phyloP scores from a whole-genome alignment of 2,329 filamentous ascomycete species.

The Colletotrichum zoysiae region DNA sequence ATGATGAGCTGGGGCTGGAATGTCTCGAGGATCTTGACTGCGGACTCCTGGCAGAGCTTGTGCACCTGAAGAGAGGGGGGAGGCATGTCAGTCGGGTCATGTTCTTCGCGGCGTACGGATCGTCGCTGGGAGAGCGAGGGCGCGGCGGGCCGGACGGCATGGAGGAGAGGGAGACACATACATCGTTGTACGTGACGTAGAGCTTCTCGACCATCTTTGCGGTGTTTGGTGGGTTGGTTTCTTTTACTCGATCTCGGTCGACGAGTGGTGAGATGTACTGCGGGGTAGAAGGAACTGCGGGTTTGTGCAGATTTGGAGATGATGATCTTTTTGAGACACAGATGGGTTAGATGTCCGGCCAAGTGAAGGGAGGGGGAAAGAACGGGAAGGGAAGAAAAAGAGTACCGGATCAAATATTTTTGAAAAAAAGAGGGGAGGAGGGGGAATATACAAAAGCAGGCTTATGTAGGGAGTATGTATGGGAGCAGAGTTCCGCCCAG shows the following conservation, averaged over 20 bases:
- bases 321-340: background rate
- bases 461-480: conserved; percentile 34
- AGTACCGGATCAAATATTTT: background rate
- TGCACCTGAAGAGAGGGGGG: conserved; percentile 75
- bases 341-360: background rate
- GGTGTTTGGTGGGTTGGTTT: conserved; percentile 27
- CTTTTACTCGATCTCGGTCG: conserved; percentile 5
- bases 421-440: background rate
- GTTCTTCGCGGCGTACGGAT: background rate
- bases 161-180: conserved; percentile 58
- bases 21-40: conserved; percentile 82
- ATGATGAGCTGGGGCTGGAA: conserved; percentile 98
- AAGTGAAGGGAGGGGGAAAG: background rate
- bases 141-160: background rate
- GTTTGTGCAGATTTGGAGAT: conserved; percentile 38
- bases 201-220: conserved; percentile 83
- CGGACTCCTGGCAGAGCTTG: conserved; percentile 93
- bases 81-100: conserved; percentile 1
- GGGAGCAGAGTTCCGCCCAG: conserved; percentile 1
- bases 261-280: conserved; percentile 19
- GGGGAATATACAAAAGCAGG: conserved; percentile 13
- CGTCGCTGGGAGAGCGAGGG: conserved; percentile 7
- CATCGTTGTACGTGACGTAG: conserved; percentile 94
- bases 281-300: conserved; percentile 30
- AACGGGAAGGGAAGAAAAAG: background rate